These are phyloP conservation scores for Axilococcus clingmanii DNA, from an alignment of 139 green algal species.

Conservation along the genomic window DNA sequence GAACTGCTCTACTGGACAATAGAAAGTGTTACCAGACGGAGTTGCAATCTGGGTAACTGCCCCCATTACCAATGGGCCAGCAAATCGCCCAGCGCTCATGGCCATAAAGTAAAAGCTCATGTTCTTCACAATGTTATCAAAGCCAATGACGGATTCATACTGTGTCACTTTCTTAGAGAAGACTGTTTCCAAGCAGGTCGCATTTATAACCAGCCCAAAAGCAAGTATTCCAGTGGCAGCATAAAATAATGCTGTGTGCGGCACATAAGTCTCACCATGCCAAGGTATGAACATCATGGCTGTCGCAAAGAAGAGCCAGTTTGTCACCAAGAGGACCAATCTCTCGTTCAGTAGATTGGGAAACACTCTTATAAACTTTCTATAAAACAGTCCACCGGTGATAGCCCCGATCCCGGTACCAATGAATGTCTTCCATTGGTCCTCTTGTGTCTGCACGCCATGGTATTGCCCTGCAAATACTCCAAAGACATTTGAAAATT, in stretches of 20 bases:
- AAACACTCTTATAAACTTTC: conserved; percentile 1
- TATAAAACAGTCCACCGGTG: not conserved
- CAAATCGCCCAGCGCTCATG: conserved; percentile 10
- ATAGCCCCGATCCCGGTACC: conserved; percentile 8
- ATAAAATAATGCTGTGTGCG: not conserved
- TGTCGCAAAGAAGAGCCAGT: conserved; percentile 5
- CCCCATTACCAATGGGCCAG: conserved; percentile 11
- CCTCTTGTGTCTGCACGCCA: conserved; percentile 3
- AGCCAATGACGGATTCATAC: conserved; percentile 14
- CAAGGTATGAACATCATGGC: conserved; percentile 24
- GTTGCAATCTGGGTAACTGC: conserved; percentile 19
- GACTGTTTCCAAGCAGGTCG: conserved; percentile 14
- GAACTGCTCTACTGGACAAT: not conserved
- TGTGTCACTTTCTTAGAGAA: conserved; percentile 29
- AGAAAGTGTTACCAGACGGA: conserved; percentile 3
- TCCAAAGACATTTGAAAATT: conserved; percentile 20
- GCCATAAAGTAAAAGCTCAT: conserved; percentile 14
- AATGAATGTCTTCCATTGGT: conserved; percentile 12
- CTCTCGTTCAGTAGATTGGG: conserved; percentile 8
- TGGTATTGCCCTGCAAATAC: conserved; percentile 29
- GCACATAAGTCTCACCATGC: not conserved
- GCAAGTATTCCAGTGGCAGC: conserved; percentile 2
- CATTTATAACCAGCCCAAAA: not conserved
- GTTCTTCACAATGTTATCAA: conserved; percentile 8
- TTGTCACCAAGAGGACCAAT: conserved; percentile 2